Evolutionary conservation across 257 asterid genomes (phyloP), one percentile per base, ranked within the genome.

Genomic region (Nicotiana tomentosiformis): DNA sequence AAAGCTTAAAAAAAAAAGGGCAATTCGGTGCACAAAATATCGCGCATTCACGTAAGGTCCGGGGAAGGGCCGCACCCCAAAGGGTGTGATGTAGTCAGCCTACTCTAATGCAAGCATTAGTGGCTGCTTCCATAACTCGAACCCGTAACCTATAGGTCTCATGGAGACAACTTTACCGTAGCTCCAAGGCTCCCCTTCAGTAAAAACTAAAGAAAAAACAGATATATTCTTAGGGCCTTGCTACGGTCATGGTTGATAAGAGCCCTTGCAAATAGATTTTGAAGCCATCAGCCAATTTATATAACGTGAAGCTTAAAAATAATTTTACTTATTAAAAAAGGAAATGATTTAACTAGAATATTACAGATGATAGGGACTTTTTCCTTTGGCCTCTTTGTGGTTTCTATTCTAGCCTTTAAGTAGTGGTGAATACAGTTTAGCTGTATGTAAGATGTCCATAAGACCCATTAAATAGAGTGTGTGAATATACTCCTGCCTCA

Each of bases 251-350:
- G 23, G 39, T 79, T 82, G 30, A 61, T 51, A 2, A 70, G 58
- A n/a, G 11, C 37, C 35, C 35, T 70, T 20, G 60, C 62, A 74
- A 14, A 46, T 72, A 12, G 60, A 72, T 46, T 46, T 72, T 72
- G 78, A 72, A 72, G 35, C 20, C 23, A 72, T 72, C 78, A 46
- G 78, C 37, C 78, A 72, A 51, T 67, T 67, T 58, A 23, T 49
- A 46, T 51, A 4, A 12, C 82, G 55, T 64, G 16, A 26, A 49
- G 46, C 4, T 14, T 7, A 74, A 49, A 14, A 5, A 18, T 58
- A 49, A 14, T 12, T 74, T 5, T 37, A 4, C 43, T 14, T 46
- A 5, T 26, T 49, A 49, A 49, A 49, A 7, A 49, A 26, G 16
- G 2, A 74, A 23, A 49, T 49, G 6, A 4, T 74, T 26, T 74